Base-by-base conservation (phyloP, 2,329 filamentous ascomycete genomes). In the Capronia coronata region DNA sequence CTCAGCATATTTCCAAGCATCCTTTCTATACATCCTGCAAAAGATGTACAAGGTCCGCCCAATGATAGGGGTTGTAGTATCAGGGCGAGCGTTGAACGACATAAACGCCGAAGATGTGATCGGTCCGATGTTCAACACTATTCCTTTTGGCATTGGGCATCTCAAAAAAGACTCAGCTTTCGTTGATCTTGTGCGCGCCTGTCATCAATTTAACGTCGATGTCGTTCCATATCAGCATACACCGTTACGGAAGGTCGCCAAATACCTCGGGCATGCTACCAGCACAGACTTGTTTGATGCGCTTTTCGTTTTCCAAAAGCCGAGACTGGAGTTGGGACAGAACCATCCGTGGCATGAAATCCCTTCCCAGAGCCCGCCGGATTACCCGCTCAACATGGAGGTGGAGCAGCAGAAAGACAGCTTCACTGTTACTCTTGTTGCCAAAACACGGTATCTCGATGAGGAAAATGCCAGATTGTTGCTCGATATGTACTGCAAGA, bases 71-170 rank as follows among this genome's bases (percentile, higher is more conserved):
- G 70, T 94, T 16, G 76, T 96, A 10, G 76, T 87, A 0, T 93
- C 89, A 5, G 91, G 90, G 1, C 77, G 90, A 51, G 78, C 81
- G 0, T 77, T 94, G 3, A 78, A 86, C 37, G 68, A 88, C 10
- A 75, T 83, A 6, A 73, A 73, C 1, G 76, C 82, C 1, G 84
- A 89, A 40, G 63, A 73, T 18, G 78, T 86, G 1, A 77, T 93
- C 35, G 91, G 90, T 0, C 90, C 91, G 0, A 69, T 96, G 16
- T 94, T 96, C 75, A 96, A 96, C 63, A 95, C 89, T 0, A 71
- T 96, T 1, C 88, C 90, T 0, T 88, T 85, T 63, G 75, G 78
- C 47, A 67, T 81, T 27, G 37, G 43, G 13, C 62, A 69, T 4
- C 57, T 76, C 11, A 53, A 67, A 5, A 55, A 64, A 0, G 61